Base-by-base conservation (phyloP, 2,329 filamentous ascomycete species). In the Paecilomyces sp. region DNA sequence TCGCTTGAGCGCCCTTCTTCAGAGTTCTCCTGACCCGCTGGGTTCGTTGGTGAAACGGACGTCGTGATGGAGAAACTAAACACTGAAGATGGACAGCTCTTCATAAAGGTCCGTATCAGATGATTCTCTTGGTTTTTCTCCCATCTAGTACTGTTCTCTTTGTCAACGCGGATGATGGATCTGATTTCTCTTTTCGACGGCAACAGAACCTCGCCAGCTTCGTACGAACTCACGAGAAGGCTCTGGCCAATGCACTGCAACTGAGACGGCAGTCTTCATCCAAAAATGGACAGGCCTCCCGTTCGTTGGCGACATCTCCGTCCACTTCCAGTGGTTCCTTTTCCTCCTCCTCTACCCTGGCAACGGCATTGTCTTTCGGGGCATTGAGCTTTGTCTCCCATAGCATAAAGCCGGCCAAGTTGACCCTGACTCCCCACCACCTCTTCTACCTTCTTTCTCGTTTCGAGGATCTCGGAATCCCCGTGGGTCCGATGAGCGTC, bases 181-280 rank as follows among this genome's bases (percentile, higher is more conserved):
- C 28, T 57, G 6, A 25, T 53, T n/a, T 54, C n/a, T 28, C 56
- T 30, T 58, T 30, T 58, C 54, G 60, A 30, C 54, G 62, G 22
- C 50, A 8, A 54, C 74, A 97, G 93, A 94, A 96, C 83, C 84
- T 99, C 74, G 92, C 93, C 73, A 88, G 88, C 78, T 97, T 96
- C 78, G 92, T 99, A 77, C 91, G 92, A 64, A 96, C 92, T 59
- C 92, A 99, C 80, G 94, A 99, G 78, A 96, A 96, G 79, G 93
- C 92, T 41, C 85, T 99, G 64, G 94, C 94, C 72, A 97, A 97
- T 80, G 93, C 93, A 68, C 81, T 97, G 63, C 93, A 97, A 75
- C 83, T 95, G 68, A 88, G 88, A 74, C 86, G 90, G 69, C 83
- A 85, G 31, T 33, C 31, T 63, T 79, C 82, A 50, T 80, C 85